phyloP scores from a whole-genome alignment of 2,329 filamentous ascomycete genomes.

The Arthroderma sp. region DNA sequence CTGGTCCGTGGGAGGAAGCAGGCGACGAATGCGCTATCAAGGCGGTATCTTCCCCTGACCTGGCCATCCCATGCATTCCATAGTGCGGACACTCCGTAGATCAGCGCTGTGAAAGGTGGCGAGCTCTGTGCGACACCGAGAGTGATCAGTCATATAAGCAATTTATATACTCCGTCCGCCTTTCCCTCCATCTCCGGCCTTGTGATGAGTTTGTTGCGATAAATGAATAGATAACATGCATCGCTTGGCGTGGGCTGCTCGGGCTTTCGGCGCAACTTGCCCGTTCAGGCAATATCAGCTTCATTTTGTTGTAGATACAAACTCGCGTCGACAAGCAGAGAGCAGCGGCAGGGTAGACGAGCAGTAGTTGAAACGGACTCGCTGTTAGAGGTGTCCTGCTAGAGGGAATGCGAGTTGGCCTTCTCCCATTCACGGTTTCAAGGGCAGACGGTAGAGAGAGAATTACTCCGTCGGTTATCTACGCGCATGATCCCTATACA shows the following conservation, averaged over 20 bases:
- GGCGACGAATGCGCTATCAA: neutral
- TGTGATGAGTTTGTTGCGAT: neutral
- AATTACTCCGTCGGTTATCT: neutral
- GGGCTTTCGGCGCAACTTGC: neutral
- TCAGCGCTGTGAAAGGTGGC: neutral
- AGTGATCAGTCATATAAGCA: neutral
- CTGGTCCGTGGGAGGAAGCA: too few relatives aligned
- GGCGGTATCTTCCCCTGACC: neutral
- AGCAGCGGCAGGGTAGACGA: neutral
- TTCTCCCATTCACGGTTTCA: neutral
- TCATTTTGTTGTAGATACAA: neutral
- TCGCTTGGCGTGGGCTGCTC: too few relatives aligned
- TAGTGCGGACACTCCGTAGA: neutral
- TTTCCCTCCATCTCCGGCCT: neutral
- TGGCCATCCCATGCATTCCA: neutral
- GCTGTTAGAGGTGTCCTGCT: neutral
- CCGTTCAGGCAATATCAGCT: neutral
- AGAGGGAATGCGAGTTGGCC: neutral
- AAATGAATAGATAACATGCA: neutral
- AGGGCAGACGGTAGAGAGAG: neutral
- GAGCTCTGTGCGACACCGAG: neutral
- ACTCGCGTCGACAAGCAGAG: neutral
- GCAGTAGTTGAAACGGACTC: too few relatives aligned
- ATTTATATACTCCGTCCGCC: neutral
- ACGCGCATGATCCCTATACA: neutral